These are phyloP conservation scores for Tuber aestivum DNA, from an alignment of 495 filamentous ascomycete species.

Conservation along the genomic window DNA sequence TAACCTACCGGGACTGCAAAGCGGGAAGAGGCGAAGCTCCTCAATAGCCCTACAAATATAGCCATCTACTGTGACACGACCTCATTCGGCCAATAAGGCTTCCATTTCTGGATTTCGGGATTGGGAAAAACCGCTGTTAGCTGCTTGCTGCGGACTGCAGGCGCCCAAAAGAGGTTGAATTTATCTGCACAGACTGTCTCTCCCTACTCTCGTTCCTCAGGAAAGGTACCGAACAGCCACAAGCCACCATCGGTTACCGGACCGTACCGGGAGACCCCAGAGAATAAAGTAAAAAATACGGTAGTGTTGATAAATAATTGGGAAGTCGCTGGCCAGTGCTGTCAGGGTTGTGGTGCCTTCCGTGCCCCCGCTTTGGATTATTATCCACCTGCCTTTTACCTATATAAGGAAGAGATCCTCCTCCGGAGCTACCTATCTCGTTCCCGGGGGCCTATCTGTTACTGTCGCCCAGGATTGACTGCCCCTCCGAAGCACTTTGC, in stretches of 20 bases:
- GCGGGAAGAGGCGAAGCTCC: slow-evolving; percentile 1
- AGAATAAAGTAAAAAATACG: not conserved
- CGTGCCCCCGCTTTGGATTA: not conserved
- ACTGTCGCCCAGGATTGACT: not conserved
- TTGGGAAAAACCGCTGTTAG: not conserved
- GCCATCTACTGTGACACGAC: not conserved
- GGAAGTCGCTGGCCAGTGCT: not conserved
- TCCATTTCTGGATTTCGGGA: not conserved
- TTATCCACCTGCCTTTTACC: slow-evolving; percentile 20
- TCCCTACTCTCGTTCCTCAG: not conserved
- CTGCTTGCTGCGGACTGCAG: slow-evolving; percentile 2
- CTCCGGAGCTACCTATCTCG: slow-evolving; percentile 8
- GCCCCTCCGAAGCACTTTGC: not conserved
- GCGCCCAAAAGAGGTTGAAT: not conserved
- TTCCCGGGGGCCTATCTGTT: slow-evolving; percentile 6
- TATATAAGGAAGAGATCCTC: slow-evolving; percentile 36
- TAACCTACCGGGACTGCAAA: not conserved
- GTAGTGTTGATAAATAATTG: not conserved
- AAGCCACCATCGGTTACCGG: not conserved
- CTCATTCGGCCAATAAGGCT: not conserved
- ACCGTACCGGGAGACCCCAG: not conserved
- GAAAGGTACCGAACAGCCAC: slow-evolving; percentile 1
- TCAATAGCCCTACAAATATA: not conserved
- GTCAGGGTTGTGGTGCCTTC: not conserved
- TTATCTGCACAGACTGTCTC: not conserved